Base-by-base conservation (phyloP, 2,329 filamentous ascomycete species). In the Talaromyces pinophilus region DNA sequence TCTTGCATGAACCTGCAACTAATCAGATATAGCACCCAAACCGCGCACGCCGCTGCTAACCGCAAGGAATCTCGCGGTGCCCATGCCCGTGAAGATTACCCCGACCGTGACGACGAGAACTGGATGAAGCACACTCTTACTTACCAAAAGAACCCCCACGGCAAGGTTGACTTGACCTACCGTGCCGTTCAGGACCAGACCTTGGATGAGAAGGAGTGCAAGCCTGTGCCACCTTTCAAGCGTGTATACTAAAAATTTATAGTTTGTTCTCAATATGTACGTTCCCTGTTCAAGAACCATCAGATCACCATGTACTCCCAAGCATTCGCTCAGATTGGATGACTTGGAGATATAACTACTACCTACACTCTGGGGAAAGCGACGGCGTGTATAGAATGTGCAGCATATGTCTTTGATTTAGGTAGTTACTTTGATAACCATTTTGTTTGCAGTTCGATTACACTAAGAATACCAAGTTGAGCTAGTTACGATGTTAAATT, bases 91-190 rank as follows among this genome's bases (percentile, higher is more conserved):
- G 95, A 99, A 85, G 95, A 99, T 79, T 98, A 81, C 86, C 94
- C 94, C 66, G 93, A 98, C 19, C 90, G 95, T 84, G 92, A 98
- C 77, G 95, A 99, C 78, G 86, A 89, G 81, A 90, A 96, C 81
- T 98, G 94, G 94, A 97, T 97, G 94, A 98, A 98, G 90, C 95
- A 99, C 87, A 96, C 92, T 55, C 87, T 99, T 69, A 92, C 90
- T 71, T 99, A 90, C 90, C 95, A 99, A 86, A 96, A 92, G 90
- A 80, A 89, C 77, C 92, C 93, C 40, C 94, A 98, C 76, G 91
- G 90, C 77, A 88, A 92, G 83, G 88, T 95, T 65, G 90, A 98
- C 69, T 85, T 98, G 70, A 85, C 87, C 69, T 98, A 98, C 87
- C 88, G 95, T 80, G 84, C 85, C 70, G 95, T 99, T 69, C 90